phyloP scores from a whole-genome alignment of 768 basidiomycete genomes.

The Lentinula sp. region DNA sequence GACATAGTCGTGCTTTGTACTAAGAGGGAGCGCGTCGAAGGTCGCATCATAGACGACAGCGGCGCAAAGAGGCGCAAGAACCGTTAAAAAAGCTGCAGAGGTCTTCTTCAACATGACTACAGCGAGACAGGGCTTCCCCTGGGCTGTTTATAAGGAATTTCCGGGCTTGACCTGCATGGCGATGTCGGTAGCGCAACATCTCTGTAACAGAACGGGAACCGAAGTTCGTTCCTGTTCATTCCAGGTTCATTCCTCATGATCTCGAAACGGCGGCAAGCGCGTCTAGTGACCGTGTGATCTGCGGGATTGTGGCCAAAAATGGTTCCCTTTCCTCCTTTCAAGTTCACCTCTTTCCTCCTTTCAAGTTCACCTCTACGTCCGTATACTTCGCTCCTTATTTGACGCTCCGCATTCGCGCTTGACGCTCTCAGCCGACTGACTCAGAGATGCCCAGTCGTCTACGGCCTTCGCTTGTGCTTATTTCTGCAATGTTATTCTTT shows the following conservation, averaged over 20 bases:
- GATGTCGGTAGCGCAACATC: not conserved
- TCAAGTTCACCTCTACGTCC: not conserved
- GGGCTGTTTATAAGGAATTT: not conserved
- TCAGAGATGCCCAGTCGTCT: not conserved
- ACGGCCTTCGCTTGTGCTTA: not conserved
- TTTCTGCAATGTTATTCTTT: too few relatives aligned
- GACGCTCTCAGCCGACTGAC: not conserved
- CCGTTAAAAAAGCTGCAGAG: not conserved
- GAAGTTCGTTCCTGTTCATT: not conserved
- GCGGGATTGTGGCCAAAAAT: not conserved
- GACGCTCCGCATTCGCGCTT: not conserved
- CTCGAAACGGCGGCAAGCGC: not conserved
- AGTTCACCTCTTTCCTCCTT: not conserved
- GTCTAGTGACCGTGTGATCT: not conserved
- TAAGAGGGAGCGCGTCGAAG: not conserved
- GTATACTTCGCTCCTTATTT: not conserved
- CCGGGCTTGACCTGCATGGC: not conserved
- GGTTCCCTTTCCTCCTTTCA: not conserved
- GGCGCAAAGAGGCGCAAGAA: not conserved
- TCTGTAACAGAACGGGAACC: not conserved
- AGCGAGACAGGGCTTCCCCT: not conserved
- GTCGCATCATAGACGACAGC: not conserved
- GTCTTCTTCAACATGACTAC: not conserved
- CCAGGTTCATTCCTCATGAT: too few relatives aligned
- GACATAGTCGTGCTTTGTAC: constrained; percentile 20